Evolutionary conservation across 495 filamentous ascomycete genomes (phyloP).

Genomic region (Aspergillus sclerotioniger): DNA sequence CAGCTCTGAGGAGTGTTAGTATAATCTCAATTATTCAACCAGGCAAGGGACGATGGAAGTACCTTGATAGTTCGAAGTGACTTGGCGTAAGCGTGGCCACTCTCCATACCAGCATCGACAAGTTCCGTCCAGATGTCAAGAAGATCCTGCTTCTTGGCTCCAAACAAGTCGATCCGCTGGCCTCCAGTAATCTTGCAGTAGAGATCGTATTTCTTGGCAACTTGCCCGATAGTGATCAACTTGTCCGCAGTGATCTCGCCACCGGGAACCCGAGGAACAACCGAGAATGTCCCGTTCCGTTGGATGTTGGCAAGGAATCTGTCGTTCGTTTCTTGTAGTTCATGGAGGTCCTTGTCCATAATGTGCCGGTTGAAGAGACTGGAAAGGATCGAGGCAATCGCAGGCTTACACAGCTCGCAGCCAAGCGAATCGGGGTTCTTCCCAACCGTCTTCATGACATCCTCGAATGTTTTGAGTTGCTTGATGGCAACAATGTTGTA

Average conservation of each 20-base stretch:
- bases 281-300: conserved; percentile 88
- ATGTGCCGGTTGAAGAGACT: conserved; percentile 85
- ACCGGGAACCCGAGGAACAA: conserved; percentile 80
- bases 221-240: conserved; percentile 81
- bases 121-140: conserved; percentile 84
- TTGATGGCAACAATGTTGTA: conserved; percentile 89
- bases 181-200: conserved; percentile 97
- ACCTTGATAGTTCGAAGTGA: conserved; percentile 84
- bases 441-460: conserved; percentile 82
- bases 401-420: conserved; percentile 90
- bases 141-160: conserved; percentile 88
- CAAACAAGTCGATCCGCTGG: conserved; percentile 95
- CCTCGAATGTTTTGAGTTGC: conserved; percentile 67
- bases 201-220: conserved; percentile 83
- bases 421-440: conserved; percentile 73
- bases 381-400: conserved; percentile 80
- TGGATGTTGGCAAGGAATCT: conserved; percentile 93
- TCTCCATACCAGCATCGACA: conserved; percentile 90
- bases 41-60: neutral
- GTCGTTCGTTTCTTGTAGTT: conserved; percentile 93
- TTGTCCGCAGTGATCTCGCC: conserved; percentile 93
- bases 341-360: conserved; percentile 71
- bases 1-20: conserved; percentile 55
- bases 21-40: neutral
- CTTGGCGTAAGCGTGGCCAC: conserved; percentile 93